These are phyloP conservation scores for Leccinum variicolor DNA, from an alignment of 768 basidiomycete genomes.

Conservation along the genomic window DNA sequence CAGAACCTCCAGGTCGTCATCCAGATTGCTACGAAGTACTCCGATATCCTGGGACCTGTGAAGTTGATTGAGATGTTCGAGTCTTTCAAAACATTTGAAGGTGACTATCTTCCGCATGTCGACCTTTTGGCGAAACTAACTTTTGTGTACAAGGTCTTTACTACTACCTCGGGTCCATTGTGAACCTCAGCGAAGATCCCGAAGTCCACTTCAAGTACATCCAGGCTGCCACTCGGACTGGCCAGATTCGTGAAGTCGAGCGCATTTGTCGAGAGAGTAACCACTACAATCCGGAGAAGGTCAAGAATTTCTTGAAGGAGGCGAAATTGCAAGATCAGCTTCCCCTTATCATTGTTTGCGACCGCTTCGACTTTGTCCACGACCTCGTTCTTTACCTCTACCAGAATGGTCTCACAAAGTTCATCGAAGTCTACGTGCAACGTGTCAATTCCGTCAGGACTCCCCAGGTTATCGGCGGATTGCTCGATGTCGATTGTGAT, in stretches of 20 bases:
- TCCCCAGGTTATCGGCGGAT: constrained; percentile 93
- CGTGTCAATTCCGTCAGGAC: constrained; percentile 96
- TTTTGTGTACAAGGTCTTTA: constrained; percentile 63
- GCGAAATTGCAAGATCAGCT: constrained; percentile 95
- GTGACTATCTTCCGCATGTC: constrained; percentile 31
- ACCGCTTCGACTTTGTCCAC: constrained; percentile 99
- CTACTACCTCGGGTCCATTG: constrained; percentile 97
- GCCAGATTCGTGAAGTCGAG: constrained; percentile 98
- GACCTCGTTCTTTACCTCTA: constrained; percentile 98
- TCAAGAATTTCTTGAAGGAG: constrained; percentile 99
- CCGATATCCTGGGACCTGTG: constrained; percentile 94
- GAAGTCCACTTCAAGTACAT: constrained; percentile 99
- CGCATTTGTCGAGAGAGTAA: constrained; percentile 98
- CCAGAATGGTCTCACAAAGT: constrained; percentile 93
- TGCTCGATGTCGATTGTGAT: constrained; percentile 97
- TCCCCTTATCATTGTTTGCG: constrained; percentile 99
- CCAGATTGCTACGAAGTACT: constrained; percentile 98
- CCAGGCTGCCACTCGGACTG: constrained; percentile 96
- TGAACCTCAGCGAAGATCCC: constrained; percentile 93
- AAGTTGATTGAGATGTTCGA: constrained; percentile 99
- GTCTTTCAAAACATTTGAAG: constrained; percentile 95
- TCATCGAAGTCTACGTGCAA: constrained; percentile 99
- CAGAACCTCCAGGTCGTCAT: constrained; percentile 96
- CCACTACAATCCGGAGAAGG: constrained; percentile 97
- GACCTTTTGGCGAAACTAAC: background rate